phyloP scores from a whole-genome alignment of 1,139 yeast genomes.

The Diutina ranongensis region DNA sequence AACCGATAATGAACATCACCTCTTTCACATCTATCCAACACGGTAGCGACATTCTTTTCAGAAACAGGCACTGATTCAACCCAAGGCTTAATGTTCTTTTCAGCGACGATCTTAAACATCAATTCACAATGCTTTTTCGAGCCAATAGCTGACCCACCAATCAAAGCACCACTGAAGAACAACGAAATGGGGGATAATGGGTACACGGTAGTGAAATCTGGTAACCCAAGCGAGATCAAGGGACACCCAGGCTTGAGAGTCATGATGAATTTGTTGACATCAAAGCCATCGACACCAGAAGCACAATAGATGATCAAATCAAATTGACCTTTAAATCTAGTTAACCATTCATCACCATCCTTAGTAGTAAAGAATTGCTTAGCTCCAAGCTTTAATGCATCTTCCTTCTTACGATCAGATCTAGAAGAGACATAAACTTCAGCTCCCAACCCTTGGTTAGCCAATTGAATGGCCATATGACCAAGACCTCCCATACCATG shows the following conservation, averaged over 20 bases:
- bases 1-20: slow-evolving; percentile 58
- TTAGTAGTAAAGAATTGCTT: background rate
- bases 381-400: background rate
- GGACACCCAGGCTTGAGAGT: background rate
- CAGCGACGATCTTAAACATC: slow-evolving; percentile 22
- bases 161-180: background rate
- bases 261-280: slow-evolving; percentile 6
- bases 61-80: slow-evolving; percentile 43
- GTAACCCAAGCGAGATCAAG: background rate
- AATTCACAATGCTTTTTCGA: background rate
- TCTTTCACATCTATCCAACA: slow-evolving; percentile 32
- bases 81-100: slow-evolving; percentile 45
- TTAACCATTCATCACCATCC: background rate
- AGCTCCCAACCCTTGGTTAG: slow-evolving; percentile 3
- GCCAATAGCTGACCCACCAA: slow-evolving; percentile 1
- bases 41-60: slow-evolving; percentile 30
- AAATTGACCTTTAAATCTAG: background rate
- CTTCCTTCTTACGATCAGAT: background rate
- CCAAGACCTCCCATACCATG: slow-evolving; percentile 6
- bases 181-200: background rate
- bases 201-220: background rate
- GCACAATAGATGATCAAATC: slow-evolving; percentile 5
- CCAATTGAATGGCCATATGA: slow-evolving; percentile 2
- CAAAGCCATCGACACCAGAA: slow-evolving; percentile 9
- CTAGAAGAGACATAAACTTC: slow-evolving; percentile 1